Conservation (phyloP, 164 flowering plant species). For the Vitis amurensis region DNA sequence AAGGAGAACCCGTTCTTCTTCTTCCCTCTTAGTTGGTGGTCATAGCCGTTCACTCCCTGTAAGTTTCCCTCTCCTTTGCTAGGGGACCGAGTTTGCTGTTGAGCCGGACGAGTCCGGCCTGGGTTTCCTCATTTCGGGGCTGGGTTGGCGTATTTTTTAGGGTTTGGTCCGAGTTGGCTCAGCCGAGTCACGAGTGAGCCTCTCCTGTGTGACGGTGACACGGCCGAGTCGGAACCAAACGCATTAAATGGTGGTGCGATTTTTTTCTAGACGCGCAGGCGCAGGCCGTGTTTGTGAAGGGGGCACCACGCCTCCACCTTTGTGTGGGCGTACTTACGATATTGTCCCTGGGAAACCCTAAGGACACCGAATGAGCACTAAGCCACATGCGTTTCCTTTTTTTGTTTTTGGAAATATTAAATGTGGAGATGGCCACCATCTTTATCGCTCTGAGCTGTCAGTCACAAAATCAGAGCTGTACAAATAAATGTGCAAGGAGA, state of each 20-base stretch:
- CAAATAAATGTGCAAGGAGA: background rate
- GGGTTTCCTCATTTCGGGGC: background rate
- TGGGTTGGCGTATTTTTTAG: background rate
- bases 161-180: background rate
- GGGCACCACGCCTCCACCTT: background rate
- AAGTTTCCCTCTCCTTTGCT: constrained; percentile 6
- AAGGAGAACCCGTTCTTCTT: constrained; percentile 5
- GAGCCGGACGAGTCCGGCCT: background rate
- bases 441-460: constrained; percentile 11
- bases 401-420: background rate
- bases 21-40: background rate
- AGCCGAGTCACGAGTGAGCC: constrained; percentile 1
- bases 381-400: too few relatives aligned
- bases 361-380: too few relatives aligned
- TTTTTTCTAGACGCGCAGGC: background rate
- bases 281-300: background rate
- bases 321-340: background rate
- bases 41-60: constrained; percentile 7
- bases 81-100: background rate
- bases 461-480: constrained; percentile 9
- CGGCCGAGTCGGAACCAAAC: background rate
- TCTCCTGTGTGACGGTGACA: background rate
- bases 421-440: background rate
- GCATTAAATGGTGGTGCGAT: background rate
- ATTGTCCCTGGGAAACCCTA: too few relatives aligned